Conservation (phyloP, 164 flowering plant genomes). For the Macadamia tetraphylla region DNA sequence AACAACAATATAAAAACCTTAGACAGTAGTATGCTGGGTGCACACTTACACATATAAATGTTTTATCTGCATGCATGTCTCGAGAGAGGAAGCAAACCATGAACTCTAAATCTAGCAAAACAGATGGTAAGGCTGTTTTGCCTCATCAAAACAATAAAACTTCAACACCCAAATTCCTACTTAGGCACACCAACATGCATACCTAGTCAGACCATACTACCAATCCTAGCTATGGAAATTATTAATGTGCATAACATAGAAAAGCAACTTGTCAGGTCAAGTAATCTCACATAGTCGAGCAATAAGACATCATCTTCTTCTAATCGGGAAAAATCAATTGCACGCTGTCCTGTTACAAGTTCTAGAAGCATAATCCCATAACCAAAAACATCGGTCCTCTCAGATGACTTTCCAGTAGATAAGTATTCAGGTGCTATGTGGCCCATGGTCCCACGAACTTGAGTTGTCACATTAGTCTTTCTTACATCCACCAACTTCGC, state of each 20-base stretch:
- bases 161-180: no score
- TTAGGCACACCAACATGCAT: no score
- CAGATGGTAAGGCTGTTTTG: no score
- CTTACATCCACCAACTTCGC: constrained; percentile 79
- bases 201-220: no score
- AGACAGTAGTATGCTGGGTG: no score
- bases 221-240: background rate
- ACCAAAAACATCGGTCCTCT: constrained; percentile 78
- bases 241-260: background rate
- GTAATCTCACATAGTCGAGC: constrained; percentile 76
- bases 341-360: constrained; percentile 81
- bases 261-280: background rate
- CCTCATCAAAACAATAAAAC: no score
- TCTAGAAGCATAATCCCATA: constrained; percentile 84
- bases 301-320: constrained; percentile 84
- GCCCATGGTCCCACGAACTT: constrained; percentile 92
- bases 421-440: constrained; percentile 88
- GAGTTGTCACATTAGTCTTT: constrained; percentile 72
- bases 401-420: constrained; percentile 86
- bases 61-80: no score
- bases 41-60: no score
- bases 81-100: no score
- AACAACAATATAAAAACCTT: no score
- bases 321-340: constrained; percentile 76
- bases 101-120: no score